Base-by-base conservation (phyloP, 768 basidiomycete genomes). In the button mushroom (Agaricus bisporus) region DNA sequence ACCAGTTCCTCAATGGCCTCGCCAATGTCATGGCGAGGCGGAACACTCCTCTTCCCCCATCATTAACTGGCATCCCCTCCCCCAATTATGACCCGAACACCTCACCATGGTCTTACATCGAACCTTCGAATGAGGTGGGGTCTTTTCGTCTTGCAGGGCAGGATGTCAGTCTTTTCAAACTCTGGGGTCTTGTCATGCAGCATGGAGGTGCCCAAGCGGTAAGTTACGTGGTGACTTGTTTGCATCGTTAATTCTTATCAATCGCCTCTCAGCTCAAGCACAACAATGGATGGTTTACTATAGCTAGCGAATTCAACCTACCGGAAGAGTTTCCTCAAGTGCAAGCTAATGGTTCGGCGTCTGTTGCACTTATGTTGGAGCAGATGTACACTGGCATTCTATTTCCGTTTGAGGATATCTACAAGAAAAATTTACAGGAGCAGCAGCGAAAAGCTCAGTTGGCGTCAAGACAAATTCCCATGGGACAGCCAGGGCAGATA, bases 101-200 rank as follows among this genome's bases (percentile, higher is more conserved):
- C 41, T 82, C 88, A 1, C 76, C 70, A 18, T 91, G 85, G 83
- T 80, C 81, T 62, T 68, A 70, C 49, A 69, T 92, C 55, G 87
- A 91, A 55, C 72, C 78, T 25, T 78, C 82, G 10, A 62, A 72
- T 51, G 86, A 87, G 57, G 59, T 76, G 10, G 90, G 91, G 29
- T 69, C 76, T 38, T 74, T 91, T 65, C 80, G 81, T 45, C 62
- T 92, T 17, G 85, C 82, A 2, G 87, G 86, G 15, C 85, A 78
- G 64, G 88, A 91, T 59, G 69, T 92, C 42, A 85, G 88, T 63
- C 66, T 92, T n/a, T 83, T 86, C 66, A 86, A 76, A 62, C 68
- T 92, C 9, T 91, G 85, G 83, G 74, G 73, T 11, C 56, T 80
- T 39, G 84, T 88, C 42, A 69, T 70, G 54, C 76, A 81, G 58